phyloP scores from a whole-genome alignment of 257 asterid species.

The Avicennia marina region DNA sequence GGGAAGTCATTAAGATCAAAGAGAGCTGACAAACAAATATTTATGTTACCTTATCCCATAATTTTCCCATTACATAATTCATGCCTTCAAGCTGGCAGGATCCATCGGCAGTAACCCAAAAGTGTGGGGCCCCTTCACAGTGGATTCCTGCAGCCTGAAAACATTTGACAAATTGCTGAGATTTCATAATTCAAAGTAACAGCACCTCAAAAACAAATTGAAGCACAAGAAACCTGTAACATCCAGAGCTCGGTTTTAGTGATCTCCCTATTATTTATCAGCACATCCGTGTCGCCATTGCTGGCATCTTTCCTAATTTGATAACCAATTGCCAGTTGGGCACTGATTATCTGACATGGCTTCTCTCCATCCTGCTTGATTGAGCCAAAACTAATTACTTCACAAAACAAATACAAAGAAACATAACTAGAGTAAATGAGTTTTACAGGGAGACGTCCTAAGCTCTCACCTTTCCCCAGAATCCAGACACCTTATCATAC shows the following conservation, averaged over 20 bases:
- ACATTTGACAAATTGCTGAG: conserved; percentile 15
- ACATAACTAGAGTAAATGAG: not conserved
- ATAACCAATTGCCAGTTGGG: conserved; percentile 52
- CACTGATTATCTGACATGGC: conserved; percentile 77
- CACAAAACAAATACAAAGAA: not conserved
- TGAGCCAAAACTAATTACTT: conserved; percentile 10
- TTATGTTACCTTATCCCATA: conserved; percentile 68
- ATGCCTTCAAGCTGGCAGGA: conserved; percentile 62
- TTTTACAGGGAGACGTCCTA: no score
- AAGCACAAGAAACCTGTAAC: conserved; percentile 47
- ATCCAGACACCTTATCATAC: conserved; percentile 87
- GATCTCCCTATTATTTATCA: conserved; percentile 71
- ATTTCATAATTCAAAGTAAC: conserved; percentile 2
- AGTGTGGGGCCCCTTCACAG: conserved; percentile 64
- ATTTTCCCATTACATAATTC: conserved; percentile 65
- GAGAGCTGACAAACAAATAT: conserved; percentile 1
- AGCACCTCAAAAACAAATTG: not conserved
- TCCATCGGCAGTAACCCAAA: conserved; percentile 79
- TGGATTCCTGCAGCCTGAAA: conserved; percentile 61
- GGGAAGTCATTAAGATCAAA: not conserved
- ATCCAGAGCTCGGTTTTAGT: conserved; percentile 55
- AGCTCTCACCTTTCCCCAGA: conserved; percentile 87
- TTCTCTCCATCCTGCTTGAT: conserved; percentile 69
- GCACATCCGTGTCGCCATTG: conserved; percentile 66
- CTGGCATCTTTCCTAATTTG: conserved; percentile 51